phyloP scores from a whole-genome alignment of 306 rosid species.

The Cyamopsis tetragonoloba region DNA sequence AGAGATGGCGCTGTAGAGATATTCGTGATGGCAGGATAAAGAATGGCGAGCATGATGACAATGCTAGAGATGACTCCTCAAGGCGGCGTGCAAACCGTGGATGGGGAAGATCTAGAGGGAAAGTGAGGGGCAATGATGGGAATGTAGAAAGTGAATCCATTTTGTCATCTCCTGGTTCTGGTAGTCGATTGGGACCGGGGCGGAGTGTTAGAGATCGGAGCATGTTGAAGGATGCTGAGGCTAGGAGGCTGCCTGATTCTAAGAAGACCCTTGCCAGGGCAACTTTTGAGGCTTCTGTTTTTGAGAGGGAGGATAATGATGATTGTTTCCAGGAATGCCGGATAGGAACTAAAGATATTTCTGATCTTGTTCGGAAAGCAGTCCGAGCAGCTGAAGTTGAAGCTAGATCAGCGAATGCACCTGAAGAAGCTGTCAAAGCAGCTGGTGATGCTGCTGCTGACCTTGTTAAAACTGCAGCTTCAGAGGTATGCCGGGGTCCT shows the following conservation, averaged over 20 bases:
- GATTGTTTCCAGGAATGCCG: conserved; percentile 77
- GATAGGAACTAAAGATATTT: conserved; percentile 74
- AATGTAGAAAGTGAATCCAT: conserved; percentile 58
- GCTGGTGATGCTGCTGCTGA: conserved; percentile 99
- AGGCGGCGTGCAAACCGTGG: conserved; percentile 79
- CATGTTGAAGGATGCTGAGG: conserved; percentile 44
- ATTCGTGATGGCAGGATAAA: conserved; percentile 61
- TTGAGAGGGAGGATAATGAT: conserved; percentile 79
- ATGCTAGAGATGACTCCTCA: conserved; percentile 66
- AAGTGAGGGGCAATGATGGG: conserved; percentile 76
- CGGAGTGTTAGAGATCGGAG: conserved; percentile 64
- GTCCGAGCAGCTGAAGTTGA: conserved; percentile 90
- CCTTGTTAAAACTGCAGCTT: conserved; percentile 90
- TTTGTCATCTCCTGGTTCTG: conserved; percentile 75
- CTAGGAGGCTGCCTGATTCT: conserved; percentile 54
- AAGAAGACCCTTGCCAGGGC: conserved; percentile 43
- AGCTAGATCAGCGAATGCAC: conserved; percentile 91
- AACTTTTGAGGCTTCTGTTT: conserved; percentile 36
- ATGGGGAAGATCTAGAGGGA: conserved; percentile 64
- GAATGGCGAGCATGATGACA: conserved; percentile 72
- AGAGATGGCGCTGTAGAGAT: conserved; percentile 67
- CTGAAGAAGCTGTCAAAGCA: conserved; percentile 88
- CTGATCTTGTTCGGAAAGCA: conserved; percentile 75
- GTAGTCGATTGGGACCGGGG: conserved; percentile 58
- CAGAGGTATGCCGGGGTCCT: conserved; percentile 48